Base-by-base conservation (phyloP, 2,329 filamentous ascomycete species). In the Diaporthe citriasiana region DNA sequence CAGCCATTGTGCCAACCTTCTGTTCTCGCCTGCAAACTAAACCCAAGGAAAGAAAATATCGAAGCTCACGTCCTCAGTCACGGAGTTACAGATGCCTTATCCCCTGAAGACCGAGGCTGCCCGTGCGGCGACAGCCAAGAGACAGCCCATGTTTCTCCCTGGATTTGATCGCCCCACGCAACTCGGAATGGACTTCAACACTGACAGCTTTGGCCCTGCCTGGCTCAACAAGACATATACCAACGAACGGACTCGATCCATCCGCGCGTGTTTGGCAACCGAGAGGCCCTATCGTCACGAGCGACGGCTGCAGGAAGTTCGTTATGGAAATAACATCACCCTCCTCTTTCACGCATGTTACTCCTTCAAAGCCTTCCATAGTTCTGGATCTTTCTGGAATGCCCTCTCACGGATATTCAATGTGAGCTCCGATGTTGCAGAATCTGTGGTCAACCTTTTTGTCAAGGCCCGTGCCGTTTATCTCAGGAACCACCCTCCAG, bases 321-420 rank as follows among this genome's bases (percentile, higher is more conserved):
- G 68, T n/a, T 75, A 71, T 25, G 74, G 72, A 40, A 75, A 75
- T 27, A 75, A 75, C 25, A 56, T 75, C 53, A 60, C 74, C 15
- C 17, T 74, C 38, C 60, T 74, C 22, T 42, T 73, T 40, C 56
- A 69, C n/a, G 72, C 69, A 3, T 74, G 68, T 35, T 56, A 17
- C 45, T 6, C 12, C 10, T 40, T 63, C 2, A 35, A 40, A 8
- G 7, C 3, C 0, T 74, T 63, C 15, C 50, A 69, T 19, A 19
- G 6, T 1, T 33, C 59, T 10, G 4, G 10, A 7, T 12, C 7
- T 27, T 30, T 73, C 30, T 75, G 74, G 74, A 1, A 30, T 17
- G 45, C 53, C 38, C 25, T 75, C 17, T 55, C 72, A 8, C 25
- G 25, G 3, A 55, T 50, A 17, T 75, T 72, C 33, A 6, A 12